A percentile compares a stretch with the other conserved stretches of the same genome.
phyloP scores from a whole-genome alignment of 2,329 filamentous ascomycete species.

The Annulohypoxylon truncatum region DNA sequence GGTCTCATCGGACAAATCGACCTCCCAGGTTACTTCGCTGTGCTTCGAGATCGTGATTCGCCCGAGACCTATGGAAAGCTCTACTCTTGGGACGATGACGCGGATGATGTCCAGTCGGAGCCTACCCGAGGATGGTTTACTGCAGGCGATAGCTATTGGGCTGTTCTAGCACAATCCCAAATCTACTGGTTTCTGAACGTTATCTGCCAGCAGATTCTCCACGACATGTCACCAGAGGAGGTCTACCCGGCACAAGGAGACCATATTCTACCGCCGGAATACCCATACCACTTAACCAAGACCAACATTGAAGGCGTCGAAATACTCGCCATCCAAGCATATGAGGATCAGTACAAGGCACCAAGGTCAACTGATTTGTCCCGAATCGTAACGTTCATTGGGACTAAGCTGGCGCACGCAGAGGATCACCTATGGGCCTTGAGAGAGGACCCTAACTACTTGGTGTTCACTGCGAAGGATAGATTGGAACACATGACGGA shows the following conservation, averaged over 20 bases:
- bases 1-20: neutral
- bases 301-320: neutral
- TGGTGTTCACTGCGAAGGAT: neutral
- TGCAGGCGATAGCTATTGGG: conserved; percentile 8
- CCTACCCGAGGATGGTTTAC: neutral
- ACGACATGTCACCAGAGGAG: conserved; percentile 10
- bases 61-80: conserved; percentile 24
- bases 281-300: neutral
- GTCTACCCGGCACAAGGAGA: neutral
- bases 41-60: neutral
- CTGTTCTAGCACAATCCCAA: conserved; percentile 16
- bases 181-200: conserved; percentile 21
- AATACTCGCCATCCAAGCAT: neutral
- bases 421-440: conserved; percentile 26
- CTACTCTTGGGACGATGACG: neutral
- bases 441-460: conserved; percentile 27
- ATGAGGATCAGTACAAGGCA: conserved; percentile 16
- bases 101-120: neutral
- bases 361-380: neutral
- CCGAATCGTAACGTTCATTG: conserved; percentile 5
- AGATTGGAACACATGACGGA: neutral
- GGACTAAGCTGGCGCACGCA: neutral
- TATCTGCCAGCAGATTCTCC: conserved; percentile 20
- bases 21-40: conserved; percentile 1
- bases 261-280: neutral